A percentile compares a stretch with the other conserved stretches of the same genome.
These are phyloP conservation scores for Lepiota brunneoincarnata DNA, from an alignment of 768 basidiomycete species.

Conservation along the genomic window DNA sequence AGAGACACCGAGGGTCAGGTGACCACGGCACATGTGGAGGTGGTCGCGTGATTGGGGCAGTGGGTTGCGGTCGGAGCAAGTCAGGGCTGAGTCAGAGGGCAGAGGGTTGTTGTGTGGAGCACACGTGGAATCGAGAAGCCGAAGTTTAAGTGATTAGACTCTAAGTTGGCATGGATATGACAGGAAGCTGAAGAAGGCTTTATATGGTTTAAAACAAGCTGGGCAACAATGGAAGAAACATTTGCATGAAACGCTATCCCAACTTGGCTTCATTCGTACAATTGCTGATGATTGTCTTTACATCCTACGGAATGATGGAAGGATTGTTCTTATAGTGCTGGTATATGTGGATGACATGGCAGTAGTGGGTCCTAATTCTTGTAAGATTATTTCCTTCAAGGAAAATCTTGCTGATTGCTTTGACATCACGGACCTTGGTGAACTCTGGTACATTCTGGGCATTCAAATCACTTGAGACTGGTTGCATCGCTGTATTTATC, in stretches of 20 bases:
- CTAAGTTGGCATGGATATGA: constrained; percentile 9
- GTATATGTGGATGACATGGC: constrained; percentile 17
- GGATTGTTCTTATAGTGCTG: constrained; percentile 7
- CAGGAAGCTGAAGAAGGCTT: constrained; percentile 18
- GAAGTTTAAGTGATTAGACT: too few species aligned
- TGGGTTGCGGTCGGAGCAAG: too few species aligned
- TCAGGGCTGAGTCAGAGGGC: too few species aligned
- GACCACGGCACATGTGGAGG: too few species aligned
- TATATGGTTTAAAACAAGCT: constrained; percentile 38
- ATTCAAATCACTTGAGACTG: constrained; percentile 24
- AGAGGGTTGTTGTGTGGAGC: too few species aligned
- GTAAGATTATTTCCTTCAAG: constrained; percentile 17
- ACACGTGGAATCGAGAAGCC: too few species aligned
- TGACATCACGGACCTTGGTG: constrained; percentile 28
- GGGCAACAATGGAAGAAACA: constrained; percentile 25
- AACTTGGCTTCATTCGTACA: constrained; percentile 8
- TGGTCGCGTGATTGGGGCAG: too few species aligned
- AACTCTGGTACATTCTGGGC: constrained; percentile 27
- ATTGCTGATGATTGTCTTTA: constrained; percentile 17
- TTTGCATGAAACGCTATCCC: constrained; percentile 3
- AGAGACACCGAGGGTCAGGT: too few species aligned
- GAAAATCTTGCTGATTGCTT: constrained; percentile 21
- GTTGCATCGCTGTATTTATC: constrained; percentile 17
- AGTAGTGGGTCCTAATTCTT: constrained; percentile 1
- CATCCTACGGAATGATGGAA: constrained; percentile 4